Evolutionary conservation across 495 filamentous ascomycete genomes (phyloP), one percentile per base, ranked within the genome.

Genomic region (Sporormia fimetaria): DNA sequence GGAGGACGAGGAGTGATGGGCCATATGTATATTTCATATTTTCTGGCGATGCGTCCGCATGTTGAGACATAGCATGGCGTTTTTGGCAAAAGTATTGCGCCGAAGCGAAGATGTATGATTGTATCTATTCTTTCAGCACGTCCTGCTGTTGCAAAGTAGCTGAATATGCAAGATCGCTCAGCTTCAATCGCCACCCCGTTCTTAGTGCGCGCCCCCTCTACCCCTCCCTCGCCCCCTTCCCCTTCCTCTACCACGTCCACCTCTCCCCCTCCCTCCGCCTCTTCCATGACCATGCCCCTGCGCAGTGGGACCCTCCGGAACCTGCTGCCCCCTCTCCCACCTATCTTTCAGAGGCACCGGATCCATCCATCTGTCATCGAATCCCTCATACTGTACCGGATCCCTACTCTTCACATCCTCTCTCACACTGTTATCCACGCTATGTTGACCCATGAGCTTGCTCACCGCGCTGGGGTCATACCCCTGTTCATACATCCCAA

Each of bases 401-500:
- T 49, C 41, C 26, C 30, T 44, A 24, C 34, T 24, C 31, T 41
- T 28, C 21, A 26, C 37, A 20, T 47, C 33, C 21, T 40, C 25
- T 21, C 14, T 27, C n/a, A 41, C 14, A 8, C n/a, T 22, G 20
- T 10, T 42, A 8, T 30, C 41, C 2, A 59, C 21, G 12, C 52
- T 48, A 23, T 33, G 37, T 44, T 62, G 59, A 32, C 51, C 44
- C 37, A 41, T 40, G 15, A 62, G 40, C 33, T 44, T 55, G 55
- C 55, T 48, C 4, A 35, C 37, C 15, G 29, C 6, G 6, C 20
- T 42, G 3, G 38, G 33, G 26, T 45, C 37, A 24, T 33, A 25
- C 3, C 37, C 41, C 16, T 39, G 55, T 31, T 57, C 55, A 30
- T 58, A 62, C 55, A 58, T 58, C 10, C 55, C 59, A 1, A 62